Base-by-base conservation (phyloP, 108 stramenopile genomes). In the Schizochytrium sp. region DNA sequence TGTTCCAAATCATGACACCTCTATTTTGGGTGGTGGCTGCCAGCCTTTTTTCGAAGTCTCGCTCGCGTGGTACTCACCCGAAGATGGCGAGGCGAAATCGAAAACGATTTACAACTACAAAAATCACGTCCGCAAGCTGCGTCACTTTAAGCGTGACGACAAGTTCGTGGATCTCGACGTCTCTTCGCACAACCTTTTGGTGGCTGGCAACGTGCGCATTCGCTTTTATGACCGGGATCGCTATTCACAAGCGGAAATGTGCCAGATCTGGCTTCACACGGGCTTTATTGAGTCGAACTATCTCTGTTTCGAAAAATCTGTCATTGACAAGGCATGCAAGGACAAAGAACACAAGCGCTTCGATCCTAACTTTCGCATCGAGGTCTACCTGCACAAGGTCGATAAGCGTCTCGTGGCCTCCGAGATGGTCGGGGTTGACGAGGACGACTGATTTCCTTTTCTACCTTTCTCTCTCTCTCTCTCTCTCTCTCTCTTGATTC, bases 261-360 rank as follows among this genome's bases (percentile, higher is more conserved):
- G 88, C 76, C 72, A 83, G 19, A n/a, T 92, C n/a, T 92, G 92
- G 92, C 88, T 92, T 87, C 72, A 92, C 76, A 92, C 92, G 5
- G 90, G 89, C 12, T 92, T 88, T 48, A 76, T 90, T 5, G 90
- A 90, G 76, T 5, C 57, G 8, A 72, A 71, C 55, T 89, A 12
- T 69, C 83, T 90, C 5, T 48, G 71, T 19, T 92, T 92, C 72
- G 69, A 88, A 4, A 90, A 90, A 34, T 44, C 19, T n/a, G 92
- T 89, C 21, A 59, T 91, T 1, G 92, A 92, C 87, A 89, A 88
- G 59, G 92, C 92, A 6, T 87, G 76, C 92, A 92, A 92, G 90
- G 91, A 91, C 88, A 91, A 90, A 88, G 45, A 90, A 44, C 28
- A 71, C 90, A 72, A 58, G 51, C 60, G 55, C 4, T 92, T 91